phyloP scores from a whole-genome alignment of 805 yeast genomes.

The Lipomyces yamanashiensis region DNA sequence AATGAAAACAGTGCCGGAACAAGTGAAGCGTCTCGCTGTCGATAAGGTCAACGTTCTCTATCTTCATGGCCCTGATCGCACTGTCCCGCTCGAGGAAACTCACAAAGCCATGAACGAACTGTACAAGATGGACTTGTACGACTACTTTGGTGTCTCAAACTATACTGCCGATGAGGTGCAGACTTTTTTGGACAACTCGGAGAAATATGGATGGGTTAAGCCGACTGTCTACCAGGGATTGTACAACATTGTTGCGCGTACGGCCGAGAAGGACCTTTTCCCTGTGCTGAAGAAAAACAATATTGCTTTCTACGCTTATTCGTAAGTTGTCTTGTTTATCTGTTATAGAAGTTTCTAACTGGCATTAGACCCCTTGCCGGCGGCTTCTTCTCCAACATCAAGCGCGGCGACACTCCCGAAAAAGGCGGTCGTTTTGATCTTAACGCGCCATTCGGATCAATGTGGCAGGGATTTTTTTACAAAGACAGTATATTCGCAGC shows the following conservation, averaged over 20 bases:
- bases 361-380: slow-evolving; percentile 18
- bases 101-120: slow-evolving; percentile 38
- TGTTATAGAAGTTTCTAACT: neutral
- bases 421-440: slow-evolving; percentile 20
- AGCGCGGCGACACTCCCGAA: slow-evolving; percentile 4
- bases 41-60: slow-evolving; percentile 13
- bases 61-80: slow-evolving; percentile 38
- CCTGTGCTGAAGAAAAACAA: slow-evolving; percentile 37
- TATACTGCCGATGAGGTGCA: slow-evolving; percentile 37
- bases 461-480: neutral
- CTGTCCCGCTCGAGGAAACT: slow-evolving; percentile 40
- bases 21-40: slow-evolving; percentile 2
- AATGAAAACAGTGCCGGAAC: neutral
- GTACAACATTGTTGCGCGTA: slow-evolving; percentile 14
- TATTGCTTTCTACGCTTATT: slow-evolving; percentile 40
- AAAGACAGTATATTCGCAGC: slow-evolving; percentile 16
- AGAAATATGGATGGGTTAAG: slow-evolving; percentile 15
- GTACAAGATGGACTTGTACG: slow-evolving; percentile 38
- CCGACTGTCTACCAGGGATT: slow-evolving; percentile 16
- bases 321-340: slow-evolving; percentile 24
- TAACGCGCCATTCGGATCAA: slow-evolving; percentile 2
- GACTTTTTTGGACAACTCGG: slow-evolving; percentile 18
- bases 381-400: slow-evolving; percentile 14
- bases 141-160: slow-evolving; percentile 40
- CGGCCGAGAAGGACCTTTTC: slow-evolving; percentile 17